Evolutionary conservation across 2,329 filamentous ascomycete species (phyloP).

Genomic region (Pseudogymnoascus sp.): DNA sequence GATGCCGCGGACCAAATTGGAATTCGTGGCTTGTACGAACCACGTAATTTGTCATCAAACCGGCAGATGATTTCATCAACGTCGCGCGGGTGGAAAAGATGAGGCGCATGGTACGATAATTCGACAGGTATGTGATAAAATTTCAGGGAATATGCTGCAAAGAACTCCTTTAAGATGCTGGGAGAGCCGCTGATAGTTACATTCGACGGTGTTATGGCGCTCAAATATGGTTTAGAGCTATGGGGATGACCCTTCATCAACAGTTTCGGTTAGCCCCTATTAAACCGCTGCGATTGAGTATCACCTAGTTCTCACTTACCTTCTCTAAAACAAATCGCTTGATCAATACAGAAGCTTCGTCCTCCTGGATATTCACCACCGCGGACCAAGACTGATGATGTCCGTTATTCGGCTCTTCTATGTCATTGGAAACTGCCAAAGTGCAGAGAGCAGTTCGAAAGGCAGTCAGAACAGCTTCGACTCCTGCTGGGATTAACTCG

Average conservation of each 20-base stretch:
- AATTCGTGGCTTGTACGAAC: slow-evolving; percentile 10
- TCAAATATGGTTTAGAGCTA: slow-evolving; percentile 8
- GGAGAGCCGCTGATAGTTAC: slow-evolving; percentile 13
- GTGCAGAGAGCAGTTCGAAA: slow-evolving; percentile 19
- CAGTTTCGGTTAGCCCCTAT: background rate
- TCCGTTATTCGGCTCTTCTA: background rate
- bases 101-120: slow-evolving; percentile 20
- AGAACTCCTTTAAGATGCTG: background rate
- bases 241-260: background rate
- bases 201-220: slow-evolving; percentile 7
- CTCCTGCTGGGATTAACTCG: slow-evolving; percentile 21
- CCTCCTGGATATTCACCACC: background rate
- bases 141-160: slow-evolving; percentile 6
- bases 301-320: background rate
- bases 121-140: slow-evolving; percentile 10
- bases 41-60: slow-evolving; percentile 1
- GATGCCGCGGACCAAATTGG: slow-evolving; percentile 16
- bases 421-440: background rate
- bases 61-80: slow-evolving; percentile 9
- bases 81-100: slow-evolving; percentile 17
- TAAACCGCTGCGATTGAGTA: background rate
- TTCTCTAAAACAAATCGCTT: slow-evolving; percentile 5
- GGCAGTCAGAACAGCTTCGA: slow-evolving; percentile 20
- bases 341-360: background rate
- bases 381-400: slow-evolving; percentile 11